Base-by-base conservation (phyloP, 2,329 filamentous ascomycete genomes). In the Apiospora koreana region DNA sequence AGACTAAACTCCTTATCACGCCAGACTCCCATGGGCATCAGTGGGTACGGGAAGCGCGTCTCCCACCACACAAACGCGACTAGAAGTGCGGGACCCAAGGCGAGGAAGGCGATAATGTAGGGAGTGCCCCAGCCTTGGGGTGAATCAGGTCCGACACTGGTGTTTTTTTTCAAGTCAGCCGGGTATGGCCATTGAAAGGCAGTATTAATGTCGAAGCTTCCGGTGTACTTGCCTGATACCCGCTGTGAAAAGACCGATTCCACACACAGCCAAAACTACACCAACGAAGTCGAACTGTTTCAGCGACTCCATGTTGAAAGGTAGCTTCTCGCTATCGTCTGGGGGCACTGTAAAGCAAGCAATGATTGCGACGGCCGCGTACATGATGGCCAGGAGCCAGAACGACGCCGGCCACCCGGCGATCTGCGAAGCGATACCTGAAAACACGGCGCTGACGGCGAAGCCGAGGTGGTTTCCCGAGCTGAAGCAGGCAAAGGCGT, bases 341-440 rank as follows among this genome's bases (percentile, higher is more conserved):
- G 81, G 82, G 0, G 91, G 91, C 12, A 92, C 87, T 2, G 89
- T 89, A 82, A 89, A 91, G 35, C 87, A 74, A 0, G 88, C 89
- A 21, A 89, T 78, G 1, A 87, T 76, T 0, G 87, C 87, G 72
- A 92, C 86, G 16, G 89, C 76, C 1, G 87, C 83, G 80, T 91
- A 93, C 42, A 92, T 86, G 68, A 93, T 89, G 1, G 89, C 83
- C 21, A 93, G 81, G 16, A 91, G 79, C 77, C 87, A 88, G 75
- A 90, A 92, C 0, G 85, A 83, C 0, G 90, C 88, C 50, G 91
- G 83, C 91, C 91, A 93, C 70, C 84, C 87, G 71, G 88, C 88
- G 1, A 92, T 76, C 69, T 87, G 84, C 0, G 89, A 87, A 0
- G 88, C 89, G 14, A 93, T 80, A 0, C 91, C 91, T 9, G 87